phyloP scores from a whole-genome alignment of 257 asterid genomes.

The Anisodus tanguticus region DNA sequence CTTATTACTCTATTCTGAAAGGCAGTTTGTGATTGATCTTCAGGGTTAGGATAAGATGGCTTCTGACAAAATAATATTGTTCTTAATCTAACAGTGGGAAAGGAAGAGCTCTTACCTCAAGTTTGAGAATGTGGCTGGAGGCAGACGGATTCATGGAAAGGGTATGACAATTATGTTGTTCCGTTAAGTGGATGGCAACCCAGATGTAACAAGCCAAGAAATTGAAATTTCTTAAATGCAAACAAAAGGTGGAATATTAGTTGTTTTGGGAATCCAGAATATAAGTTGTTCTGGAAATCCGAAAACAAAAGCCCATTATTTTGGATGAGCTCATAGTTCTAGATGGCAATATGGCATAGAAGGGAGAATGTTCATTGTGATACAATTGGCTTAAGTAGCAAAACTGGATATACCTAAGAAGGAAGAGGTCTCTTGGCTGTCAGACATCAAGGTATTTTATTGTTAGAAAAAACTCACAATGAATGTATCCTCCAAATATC shows the following conservation, averaged over 20 bases:
- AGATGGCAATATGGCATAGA: not conserved
- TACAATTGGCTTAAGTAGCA: not conserved
- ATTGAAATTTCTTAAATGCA: not conserved
- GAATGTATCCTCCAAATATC: not conserved
- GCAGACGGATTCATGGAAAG: not conserved
- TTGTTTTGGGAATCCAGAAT: not conserved
- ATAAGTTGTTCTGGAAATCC: not conserved
- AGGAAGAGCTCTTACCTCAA: not conserved
- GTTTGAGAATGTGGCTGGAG: not conserved
- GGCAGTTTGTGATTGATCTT: not conserved
- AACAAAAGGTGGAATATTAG: conserved; percentile 16
- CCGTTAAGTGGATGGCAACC: conserved; percentile 4
- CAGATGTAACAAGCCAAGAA: not conserved
- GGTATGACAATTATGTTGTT: not conserved
- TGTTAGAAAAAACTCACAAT: not conserved
- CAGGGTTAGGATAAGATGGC: conserved; percentile 3
- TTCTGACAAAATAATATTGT: not conserved
- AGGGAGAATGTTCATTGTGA: not conserved
- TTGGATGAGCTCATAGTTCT: conserved; percentile 4
- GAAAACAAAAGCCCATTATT: not conserved
- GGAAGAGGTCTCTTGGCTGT: not conserved
- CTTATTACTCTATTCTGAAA: not conserved
- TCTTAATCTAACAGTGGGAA: not conserved
- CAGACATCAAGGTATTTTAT: not conserved
- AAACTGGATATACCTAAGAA: conserved; percentile 11